A percentile compares a stretch with the other conserved stretches of the same genome.
Evolutionary conservation across 768 basidiomycete genomes (phyloP).

Genomic region (Leccinum fibrillosum): DNA sequence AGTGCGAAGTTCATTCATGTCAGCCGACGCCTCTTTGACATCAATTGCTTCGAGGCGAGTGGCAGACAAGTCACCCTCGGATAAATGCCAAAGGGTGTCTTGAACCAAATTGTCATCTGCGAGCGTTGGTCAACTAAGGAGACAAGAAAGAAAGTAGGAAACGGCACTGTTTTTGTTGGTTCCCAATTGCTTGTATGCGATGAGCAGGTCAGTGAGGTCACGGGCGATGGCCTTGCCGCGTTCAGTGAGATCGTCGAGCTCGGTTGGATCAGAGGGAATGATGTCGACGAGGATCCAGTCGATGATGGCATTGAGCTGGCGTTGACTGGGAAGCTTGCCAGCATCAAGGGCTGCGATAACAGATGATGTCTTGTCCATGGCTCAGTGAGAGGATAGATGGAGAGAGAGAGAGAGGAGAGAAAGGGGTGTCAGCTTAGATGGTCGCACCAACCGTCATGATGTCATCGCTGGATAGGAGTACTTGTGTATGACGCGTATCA

Average conservation of each 20-base stretch:
- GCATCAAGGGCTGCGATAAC: constrained; percentile 66
- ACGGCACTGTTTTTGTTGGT: constrained; percentile 54
- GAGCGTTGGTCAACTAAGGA: neutral
- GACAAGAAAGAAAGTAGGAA: neutral
- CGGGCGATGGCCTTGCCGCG: constrained; percentile 52
- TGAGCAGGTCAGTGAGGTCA: constrained; percentile 50
- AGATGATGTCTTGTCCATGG: constrained; percentile 65
- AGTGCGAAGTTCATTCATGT: constrained; percentile 47
- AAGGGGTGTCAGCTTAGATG: neutral
- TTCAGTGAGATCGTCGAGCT: constrained; percentile 44
- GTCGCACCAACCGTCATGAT: neutral
- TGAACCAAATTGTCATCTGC: constrained; percentile 65
- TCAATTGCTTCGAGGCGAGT: constrained; percentile 37
- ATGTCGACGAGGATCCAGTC: constrained; percentile 53
- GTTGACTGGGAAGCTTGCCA: constrained; percentile 64
- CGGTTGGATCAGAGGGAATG: constrained; percentile 40
- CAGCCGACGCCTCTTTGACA: constrained; percentile 45
- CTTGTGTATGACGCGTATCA: constrained; percentile 15
- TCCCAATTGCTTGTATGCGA: constrained; percentile 54
- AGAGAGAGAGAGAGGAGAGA: neutral
- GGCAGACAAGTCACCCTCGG: constrained; percentile 47
- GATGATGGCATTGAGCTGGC: constrained; percentile 51
- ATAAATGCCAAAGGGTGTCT: constrained; percentile 62
- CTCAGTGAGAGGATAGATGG: neutral
- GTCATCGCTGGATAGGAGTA: constrained; percentile 16